Conservation (phyloP, 164 flowering plant genomes). For the Pachysandra terminalis region DNA sequence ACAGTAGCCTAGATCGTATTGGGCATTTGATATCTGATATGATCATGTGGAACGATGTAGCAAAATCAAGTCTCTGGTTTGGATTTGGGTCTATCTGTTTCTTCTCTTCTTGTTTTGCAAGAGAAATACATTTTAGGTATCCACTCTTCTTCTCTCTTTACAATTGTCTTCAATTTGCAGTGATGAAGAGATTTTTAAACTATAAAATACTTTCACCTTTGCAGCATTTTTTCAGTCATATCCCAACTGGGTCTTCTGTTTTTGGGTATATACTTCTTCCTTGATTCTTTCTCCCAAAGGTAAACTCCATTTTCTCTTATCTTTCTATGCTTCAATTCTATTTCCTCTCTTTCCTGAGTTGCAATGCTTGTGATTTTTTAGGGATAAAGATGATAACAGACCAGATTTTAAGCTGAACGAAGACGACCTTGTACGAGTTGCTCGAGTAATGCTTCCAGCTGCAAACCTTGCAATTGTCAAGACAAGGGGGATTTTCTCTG, state of each 20-base stretch:
- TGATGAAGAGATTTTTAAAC: not conserved
- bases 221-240: slow-evolving; percentile 63
- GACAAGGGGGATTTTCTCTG: slow-evolving; percentile 69
- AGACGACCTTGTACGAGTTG: slow-evolving; percentile 54
- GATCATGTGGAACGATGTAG: slow-evolving; percentile 87
- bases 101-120: slow-evolving; percentile 75
- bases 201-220: slow-evolving; percentile 14
- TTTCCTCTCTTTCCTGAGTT: not conserved
- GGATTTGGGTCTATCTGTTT: slow-evolving; percentile 82
- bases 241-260: slow-evolving; percentile 74
- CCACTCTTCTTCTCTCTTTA: not conserved
- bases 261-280: slow-evolving; percentile 65
- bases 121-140: slow-evolving; percentile 71
- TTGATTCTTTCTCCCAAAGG: slow-evolving; percentile 56
- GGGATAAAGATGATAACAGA: slow-evolving; percentile 30
- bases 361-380: slow-evolving; percentile 12
- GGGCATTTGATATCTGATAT: slow-evolving; percentile 53
- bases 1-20: slow-evolving; percentile 39
- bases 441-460: slow-evolving; percentile 65
- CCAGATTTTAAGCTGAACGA: slow-evolving; percentile 52
- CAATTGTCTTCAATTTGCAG: not conserved
- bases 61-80: slow-evolving; percentile 91
- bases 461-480: slow-evolving; percentile 68
- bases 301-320: not conserved
- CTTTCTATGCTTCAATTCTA: not conserved